These are phyloP conservation scores for Massariosphaeria phaeospora DNA, from an alignment of 495 filamentous ascomycete species.

Conservation along the genomic window DNA sequence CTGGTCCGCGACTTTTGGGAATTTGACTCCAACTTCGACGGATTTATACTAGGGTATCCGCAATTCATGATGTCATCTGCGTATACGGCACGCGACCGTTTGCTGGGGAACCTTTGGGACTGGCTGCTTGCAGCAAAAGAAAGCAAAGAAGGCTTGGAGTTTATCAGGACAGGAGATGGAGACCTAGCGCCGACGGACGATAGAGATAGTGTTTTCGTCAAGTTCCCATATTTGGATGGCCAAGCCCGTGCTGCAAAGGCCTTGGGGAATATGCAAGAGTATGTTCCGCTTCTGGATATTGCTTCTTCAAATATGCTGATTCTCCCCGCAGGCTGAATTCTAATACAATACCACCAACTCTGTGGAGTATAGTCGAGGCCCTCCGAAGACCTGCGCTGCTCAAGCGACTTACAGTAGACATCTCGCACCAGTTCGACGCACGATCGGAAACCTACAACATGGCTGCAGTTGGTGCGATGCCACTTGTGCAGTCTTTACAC, in stretches of 20 bases:
- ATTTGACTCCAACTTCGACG: slow-evolving; percentile 10
- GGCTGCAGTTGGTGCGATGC: background rate
- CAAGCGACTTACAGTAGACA: background rate
- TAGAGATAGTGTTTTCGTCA: slow-evolving; percentile 1
- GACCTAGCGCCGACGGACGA: background rate
- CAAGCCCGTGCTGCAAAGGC: slow-evolving; percentile 6
- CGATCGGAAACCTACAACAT: background rate
- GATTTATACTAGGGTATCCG: background rate
- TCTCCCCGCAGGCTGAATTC: background rate
- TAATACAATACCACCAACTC: slow-evolving; percentile 6
- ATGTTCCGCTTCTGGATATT: background rate
- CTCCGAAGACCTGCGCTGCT: background rate
- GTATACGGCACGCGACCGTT: background rate
- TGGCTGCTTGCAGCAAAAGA: background rate
- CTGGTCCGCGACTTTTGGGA: slow-evolving; percentile 8
- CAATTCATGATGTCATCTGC: slow-evolving; percentile 6
- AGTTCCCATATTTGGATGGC: background rate
- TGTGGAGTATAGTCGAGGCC: slow-evolving; percentile 11
- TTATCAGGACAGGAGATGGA: background rate
- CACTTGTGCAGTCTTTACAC: slow-evolving; percentile 18
- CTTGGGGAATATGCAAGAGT: slow-evolving; percentile 9
- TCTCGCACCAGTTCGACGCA: background rate
- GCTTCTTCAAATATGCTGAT: background rate
- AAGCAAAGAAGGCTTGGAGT: background rate
- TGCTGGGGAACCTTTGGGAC: background rate